Conservation (phyloP, 1,284 basidiomycete genomes). For the Coniferiporia sulphurascens region DNA sequence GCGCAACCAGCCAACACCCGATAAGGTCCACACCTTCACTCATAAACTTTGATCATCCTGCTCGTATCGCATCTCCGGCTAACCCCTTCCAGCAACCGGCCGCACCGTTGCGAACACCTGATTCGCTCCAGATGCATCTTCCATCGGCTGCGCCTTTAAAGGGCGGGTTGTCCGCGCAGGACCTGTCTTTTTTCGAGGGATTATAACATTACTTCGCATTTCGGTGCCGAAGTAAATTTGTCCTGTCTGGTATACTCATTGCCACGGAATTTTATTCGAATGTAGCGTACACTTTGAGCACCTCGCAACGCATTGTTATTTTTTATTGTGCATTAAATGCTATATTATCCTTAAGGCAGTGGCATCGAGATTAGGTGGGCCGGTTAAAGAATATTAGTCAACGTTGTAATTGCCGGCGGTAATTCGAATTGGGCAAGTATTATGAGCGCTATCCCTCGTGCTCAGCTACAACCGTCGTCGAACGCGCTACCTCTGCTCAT, state of each 20-base stretch:
- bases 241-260: neutral
- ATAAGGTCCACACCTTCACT: neutral
- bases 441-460: neutral
- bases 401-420: neutral
- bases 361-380: neutral
- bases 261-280: neutral
- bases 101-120: neutral
- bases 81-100: neutral
- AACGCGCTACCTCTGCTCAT: slow-evolving; percentile 4
- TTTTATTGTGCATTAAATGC: neutral
- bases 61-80: neutral
- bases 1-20: neutral
- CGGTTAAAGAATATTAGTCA: neutral
- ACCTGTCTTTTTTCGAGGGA: slow-evolving; percentile 73
- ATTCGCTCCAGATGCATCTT: slow-evolving; percentile 7
- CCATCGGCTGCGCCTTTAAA: slow-evolving; percentile 24
- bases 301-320: neutral
- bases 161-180: slow-evolving; percentile 60
- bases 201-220: slow-evolving; percentile 30
- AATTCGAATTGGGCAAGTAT: neutral
- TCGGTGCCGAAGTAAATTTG: neutral
- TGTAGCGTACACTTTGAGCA: neutral
- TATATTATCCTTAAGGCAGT: neutral
- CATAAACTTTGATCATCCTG: neutral
- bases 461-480: neutral